These are phyloP conservation scores for Asterionellopsis glacialis DNA, from an alignment of 108 stramenopile species.

Conservation along the genomic window DNA sequence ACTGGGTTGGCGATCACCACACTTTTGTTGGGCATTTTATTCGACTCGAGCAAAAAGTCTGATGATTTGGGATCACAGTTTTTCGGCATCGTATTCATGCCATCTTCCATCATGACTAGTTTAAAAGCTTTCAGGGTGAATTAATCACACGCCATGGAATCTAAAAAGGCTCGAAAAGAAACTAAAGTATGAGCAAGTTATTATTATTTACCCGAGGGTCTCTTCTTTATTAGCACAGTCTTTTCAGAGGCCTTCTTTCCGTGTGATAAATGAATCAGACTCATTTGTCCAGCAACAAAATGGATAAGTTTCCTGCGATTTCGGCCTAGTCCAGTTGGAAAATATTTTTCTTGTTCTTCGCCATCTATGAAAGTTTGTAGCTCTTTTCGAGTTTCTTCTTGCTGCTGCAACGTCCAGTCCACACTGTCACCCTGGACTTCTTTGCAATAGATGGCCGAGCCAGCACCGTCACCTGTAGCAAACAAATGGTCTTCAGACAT, in stretches of 20 bases:
- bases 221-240: slow-evolving; percentile 27
- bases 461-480: neutral
- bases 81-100: too few relatives aligned
- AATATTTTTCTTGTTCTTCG: slow-evolving; percentile 9
- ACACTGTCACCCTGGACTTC: slow-evolving; percentile 8
- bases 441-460: neutral
- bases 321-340: slow-evolving; percentile 49
- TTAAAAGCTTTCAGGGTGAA: too few relatives aligned
- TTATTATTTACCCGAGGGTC: too few relatives aligned
- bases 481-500: slow-evolving; percentile 39
- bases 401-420: slow-evolving; percentile 59
- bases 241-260: slow-evolving; percentile 58
- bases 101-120: too few relatives aligned
- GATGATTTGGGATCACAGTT: too few relatives aligned
- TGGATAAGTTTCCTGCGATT: slow-evolving; percentile 65
- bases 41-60: too few relatives aligned
- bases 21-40: too few relatives aligned
- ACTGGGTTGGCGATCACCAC: too few relatives aligned
- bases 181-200: too few relatives aligned
- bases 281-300: slow-evolving; percentile 47
- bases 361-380: slow-evolving; percentile 31
- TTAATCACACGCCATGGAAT: too few relatives aligned
- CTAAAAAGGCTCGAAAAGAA: too few relatives aligned
- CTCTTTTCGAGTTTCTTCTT: slow-evolving; percentile 29
- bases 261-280: slow-evolving; percentile 51